Evolutionary conservation across 129 eudicot genomes (phyloP), one percentile per base, ranked within the genome.

Genomic region (Mikania micrantha): DNA sequence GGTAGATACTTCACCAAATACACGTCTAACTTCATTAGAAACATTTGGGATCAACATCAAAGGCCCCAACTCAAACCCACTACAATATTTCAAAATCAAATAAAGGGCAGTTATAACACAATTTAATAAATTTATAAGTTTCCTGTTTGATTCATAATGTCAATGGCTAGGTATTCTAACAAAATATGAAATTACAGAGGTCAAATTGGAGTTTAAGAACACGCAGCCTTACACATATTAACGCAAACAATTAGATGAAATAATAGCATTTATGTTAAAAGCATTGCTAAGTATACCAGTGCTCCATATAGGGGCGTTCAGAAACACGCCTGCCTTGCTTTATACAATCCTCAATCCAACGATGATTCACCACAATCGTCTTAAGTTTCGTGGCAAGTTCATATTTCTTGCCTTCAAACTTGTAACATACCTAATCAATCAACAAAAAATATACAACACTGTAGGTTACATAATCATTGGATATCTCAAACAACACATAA

Each of bases 401-500:
- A 77, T 87, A 94, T 31, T 92, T 92, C 64, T 60, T 78, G n/a
- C 98, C 98, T 80, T 92, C 87, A 77, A 85, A 92, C 79, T 81
- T 84, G 83, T 85, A 75, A 75, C 98, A 92, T 35, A 92, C 78
- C 99, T 94, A 77, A 75, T 42, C 62, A 79, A 73, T 9, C 21
- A 70, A 82, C 32, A 24, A 20, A 17, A 67, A 49, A 50, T 16
- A 19, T 29, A 27, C 39, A 47, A 13, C 8, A 28, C 7, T 42
- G 36, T 24, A 58, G 56, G 50, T 38, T 44, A 60, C 42, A 63
- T 9, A 16, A 71, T 4, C 44, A 25, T 38, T 45, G 16, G 2
- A 64, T 25, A 64, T 27, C 25, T 27, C 2, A 40, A 64, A 27
- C 27, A 21, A 15, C 3, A 61, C 19, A 15, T 7, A 45, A 11